Conservation (phyloP, 2,329 filamentous ascomycete genomes). For the Rosellinia necatrix region DNA sequence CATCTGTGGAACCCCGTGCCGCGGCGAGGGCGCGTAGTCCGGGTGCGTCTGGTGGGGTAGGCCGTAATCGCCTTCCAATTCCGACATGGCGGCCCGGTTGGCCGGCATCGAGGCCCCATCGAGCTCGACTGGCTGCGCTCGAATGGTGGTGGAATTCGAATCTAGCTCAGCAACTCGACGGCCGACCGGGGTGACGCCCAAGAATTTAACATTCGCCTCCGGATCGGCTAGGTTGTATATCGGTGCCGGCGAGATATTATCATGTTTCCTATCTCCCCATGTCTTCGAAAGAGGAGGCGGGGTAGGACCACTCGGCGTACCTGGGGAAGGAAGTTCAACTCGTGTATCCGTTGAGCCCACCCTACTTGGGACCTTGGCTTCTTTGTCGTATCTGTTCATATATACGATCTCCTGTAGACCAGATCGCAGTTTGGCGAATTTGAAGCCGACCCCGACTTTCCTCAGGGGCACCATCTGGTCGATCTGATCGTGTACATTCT, state of each 20-base stretch:
- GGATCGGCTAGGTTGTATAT: not conserved
- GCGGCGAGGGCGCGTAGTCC: slow-evolving; percentile 15
- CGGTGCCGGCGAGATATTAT: not conserved
- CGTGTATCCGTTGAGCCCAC: not conserved
- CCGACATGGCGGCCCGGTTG: not conserved
- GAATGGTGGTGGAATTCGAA: not conserved
- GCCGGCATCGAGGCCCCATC: not conserved
- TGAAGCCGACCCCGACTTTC: slow-evolving; percentile 16
- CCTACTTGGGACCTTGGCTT: not conserved
- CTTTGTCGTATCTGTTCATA: slow-evolving; percentile 21
- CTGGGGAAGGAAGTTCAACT: not conserved
- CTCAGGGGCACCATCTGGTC: slow-evolving; percentile 12
- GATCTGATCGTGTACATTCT: slow-evolving; percentile 18
- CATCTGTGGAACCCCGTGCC: not conserved
- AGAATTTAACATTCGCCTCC: slow-evolving; percentile 13
- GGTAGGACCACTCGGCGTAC: not conserved
- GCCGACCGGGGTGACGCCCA: not conserved
- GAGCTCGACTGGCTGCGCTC: slow-evolving; percentile 3
- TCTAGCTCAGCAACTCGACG: slow-evolving; percentile 7
- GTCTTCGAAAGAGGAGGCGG: not conserved
- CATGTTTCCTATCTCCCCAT: not conserved
- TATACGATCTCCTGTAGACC: slow-evolving; percentile 21
- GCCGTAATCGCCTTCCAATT: slow-evolving; percentile 15
- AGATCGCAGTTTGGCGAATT: slow-evolving; percentile 10
- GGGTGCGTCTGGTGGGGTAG: slow-evolving; percentile 15